These are phyloP conservation scores for Clavispora asparagi DNA, from an alignment of 805 yeast genomes.

Conservation along the genomic window DNA sequence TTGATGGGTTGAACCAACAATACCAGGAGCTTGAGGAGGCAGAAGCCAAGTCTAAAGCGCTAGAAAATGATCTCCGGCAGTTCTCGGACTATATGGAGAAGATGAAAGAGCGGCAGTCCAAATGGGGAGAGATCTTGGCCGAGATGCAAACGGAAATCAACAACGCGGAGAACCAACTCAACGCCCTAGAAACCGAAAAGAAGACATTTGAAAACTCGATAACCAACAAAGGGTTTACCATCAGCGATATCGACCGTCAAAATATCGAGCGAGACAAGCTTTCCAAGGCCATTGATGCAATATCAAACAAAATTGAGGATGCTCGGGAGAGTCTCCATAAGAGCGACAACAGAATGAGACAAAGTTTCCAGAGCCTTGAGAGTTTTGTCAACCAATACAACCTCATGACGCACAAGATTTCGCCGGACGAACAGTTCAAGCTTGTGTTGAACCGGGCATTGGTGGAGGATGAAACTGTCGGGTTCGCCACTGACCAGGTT, in stretches of 20 bases:
- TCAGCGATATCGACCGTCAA: constrained; percentile 58
- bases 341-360: constrained; percentile 46
- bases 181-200: constrained; percentile 36
- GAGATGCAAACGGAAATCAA: constrained; percentile 53
- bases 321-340: constrained; percentile 41
- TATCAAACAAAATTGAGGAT: constrained; percentile 41
- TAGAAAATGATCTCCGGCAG: constrained; percentile 66
- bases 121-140: constrained; percentile 59
- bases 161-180: constrained; percentile 38
- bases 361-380: constrained; percentile 47
- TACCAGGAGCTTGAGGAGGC: constrained; percentile 46
- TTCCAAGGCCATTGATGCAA: constrained; percentile 46
- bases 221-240: constrained; percentile 50
- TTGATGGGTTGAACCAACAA: constrained; percentile 39
- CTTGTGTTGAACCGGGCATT: constrained; percentile 26
- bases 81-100: constrained; percentile 67
- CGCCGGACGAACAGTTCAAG: constrained; percentile 31
- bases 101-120: constrained; percentile 57
- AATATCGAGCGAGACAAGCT: constrained; percentile 57
- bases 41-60: constrained; percentile 48
- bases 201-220: constrained; percentile 40
- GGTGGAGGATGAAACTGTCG: constrained; percentile 6
- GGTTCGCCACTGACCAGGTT: constrained; percentile 25
- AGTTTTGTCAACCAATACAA: constrained; percentile 54
- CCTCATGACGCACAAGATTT: constrained; percentile 45